Conservation (phyloP, 2,329 filamentous ascomycete species). For the Akanthomyces lecanii region DNA sequence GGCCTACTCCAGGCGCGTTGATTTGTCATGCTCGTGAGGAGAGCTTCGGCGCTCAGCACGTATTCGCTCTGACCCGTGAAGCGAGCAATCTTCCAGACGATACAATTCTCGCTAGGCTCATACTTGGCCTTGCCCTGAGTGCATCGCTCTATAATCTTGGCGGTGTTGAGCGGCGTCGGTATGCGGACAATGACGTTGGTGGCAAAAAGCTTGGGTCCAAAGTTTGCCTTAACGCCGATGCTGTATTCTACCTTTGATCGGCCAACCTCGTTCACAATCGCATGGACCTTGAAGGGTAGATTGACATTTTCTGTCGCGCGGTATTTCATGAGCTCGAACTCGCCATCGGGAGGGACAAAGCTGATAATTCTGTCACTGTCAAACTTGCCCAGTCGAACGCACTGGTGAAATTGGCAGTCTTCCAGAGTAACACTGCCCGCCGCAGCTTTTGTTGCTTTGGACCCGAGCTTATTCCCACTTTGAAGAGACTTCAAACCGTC, state of each 20-base stretch:
- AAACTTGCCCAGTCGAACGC: constrained; percentile 95
- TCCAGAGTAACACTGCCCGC: constrained; percentile 94
- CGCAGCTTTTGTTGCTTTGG: constrained; percentile 90
- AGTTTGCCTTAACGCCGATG: constrained; percentile 96
- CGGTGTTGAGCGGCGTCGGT: constrained; percentile 93
- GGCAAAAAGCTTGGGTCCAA: constrained; percentile 91
- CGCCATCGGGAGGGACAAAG: constrained; percentile 93
- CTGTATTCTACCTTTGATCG: constrained; percentile 98
- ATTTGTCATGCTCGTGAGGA: constrained; percentile 93
- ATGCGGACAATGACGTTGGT: constrained; percentile 94
- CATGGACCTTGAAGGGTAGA: constrained; percentile 96
- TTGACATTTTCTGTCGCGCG: constrained; percentile 98
- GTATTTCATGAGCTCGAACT: constrained; percentile 98
- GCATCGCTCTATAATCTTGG: constrained; percentile 85
- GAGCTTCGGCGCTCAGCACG: constrained; percentile 89
- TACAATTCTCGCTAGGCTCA: constrained; percentile 95
- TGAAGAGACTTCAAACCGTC: constrained; percentile 62
- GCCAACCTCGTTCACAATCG: constrained; percentile 95
- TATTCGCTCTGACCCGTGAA: constrained; percentile 98
- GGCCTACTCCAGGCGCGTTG: constrained; percentile 96
- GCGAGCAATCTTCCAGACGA: constrained; percentile 98
- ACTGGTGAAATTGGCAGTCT: constrained; percentile 98
- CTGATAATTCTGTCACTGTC: constrained; percentile 95
- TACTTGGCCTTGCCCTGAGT: constrained; percentile 98
- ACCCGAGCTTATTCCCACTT: constrained; percentile 71